A percentile compares a stretch with the other conserved stretches of the same genome.
phyloP scores from a whole-genome alignment of 2,329 filamentous ascomycete genomes.

The Diaporthe aspalathi region DNA sequence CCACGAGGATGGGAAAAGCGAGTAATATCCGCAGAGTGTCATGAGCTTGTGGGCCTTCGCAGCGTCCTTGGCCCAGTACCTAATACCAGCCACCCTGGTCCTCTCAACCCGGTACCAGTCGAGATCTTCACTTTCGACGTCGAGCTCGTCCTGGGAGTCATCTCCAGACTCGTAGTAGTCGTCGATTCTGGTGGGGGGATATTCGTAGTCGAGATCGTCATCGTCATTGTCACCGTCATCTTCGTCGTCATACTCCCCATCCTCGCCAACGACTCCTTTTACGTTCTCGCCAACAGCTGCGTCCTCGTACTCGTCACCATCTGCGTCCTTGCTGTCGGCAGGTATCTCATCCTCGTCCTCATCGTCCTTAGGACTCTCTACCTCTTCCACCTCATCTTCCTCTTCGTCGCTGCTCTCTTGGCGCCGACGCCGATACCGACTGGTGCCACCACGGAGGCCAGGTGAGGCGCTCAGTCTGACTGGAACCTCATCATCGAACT shows the following conservation, averaged over 20 bases:
- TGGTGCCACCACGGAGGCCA: conserved; percentile 25
- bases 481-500: conserved; percentile 49
- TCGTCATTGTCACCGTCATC: conserved; percentile 15
- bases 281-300: too few relatives aligned
- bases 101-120: conserved; percentile 30
- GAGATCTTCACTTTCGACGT: conserved; percentile 18
- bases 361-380: not conserved
- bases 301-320: not conserved
- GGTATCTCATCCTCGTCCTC: too few relatives aligned
- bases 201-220: not conserved
- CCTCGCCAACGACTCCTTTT: too few relatives aligned
- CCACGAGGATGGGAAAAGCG: conserved; percentile 50
- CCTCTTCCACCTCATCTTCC: not conserved
- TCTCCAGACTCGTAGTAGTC: conserved; percentile 26
- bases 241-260: conserved; percentile 12
- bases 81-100: conserved; percentile 41
- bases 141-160: conserved; percentile 33
- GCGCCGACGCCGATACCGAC: conserved; percentile 57
- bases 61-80: conserved; percentile 48
- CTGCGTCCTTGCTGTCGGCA: not conserved
- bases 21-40: conserved; percentile 50
- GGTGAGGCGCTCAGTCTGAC: not conserved
- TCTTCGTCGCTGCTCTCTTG: not conserved
- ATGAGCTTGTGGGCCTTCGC: conserved; percentile 49
- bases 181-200: conserved; percentile 5